Evolutionary conservation across 768 basidiomycete species (phyloP).

Genomic region (Pholiota microspora): DNA sequence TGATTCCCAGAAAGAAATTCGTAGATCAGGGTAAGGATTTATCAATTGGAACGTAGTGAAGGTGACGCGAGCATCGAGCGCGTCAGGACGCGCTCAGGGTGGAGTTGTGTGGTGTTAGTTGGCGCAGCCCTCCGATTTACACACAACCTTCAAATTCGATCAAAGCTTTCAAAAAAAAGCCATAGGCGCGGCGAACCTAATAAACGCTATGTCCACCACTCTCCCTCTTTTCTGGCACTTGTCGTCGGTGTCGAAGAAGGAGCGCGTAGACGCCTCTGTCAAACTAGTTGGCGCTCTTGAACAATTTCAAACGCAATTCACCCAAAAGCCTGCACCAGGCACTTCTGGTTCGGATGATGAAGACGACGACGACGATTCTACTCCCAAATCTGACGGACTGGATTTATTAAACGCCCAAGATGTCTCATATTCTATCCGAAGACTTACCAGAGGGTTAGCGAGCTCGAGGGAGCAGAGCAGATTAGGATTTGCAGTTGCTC

Average conservation of each 20-base stretch:
- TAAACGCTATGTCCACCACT: constrained; percentile 69
- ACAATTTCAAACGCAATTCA: constrained; percentile 75
- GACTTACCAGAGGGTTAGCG: constrained; percentile 84
- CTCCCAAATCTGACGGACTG: constrained; percentile 43
- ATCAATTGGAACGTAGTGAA: neutral
- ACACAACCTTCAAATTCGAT: constrained; percentile 9
- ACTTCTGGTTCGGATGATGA: constrained; percentile 43
- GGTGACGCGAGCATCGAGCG: neutral
- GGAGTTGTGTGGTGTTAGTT: constrained; percentile 5
- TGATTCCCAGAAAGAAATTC: too few species aligned
- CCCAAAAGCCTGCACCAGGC: constrained; percentile 36
- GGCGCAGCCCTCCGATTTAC: neutral
- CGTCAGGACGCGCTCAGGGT: neutral
- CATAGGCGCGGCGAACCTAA: constrained; percentile 7
- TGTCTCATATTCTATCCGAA: constrained; percentile 87
- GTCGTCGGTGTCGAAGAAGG: constrained; percentile 76
- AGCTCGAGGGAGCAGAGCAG: constrained; percentile 93
- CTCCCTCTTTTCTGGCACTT: constrained; percentile 94
- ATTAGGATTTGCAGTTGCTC: constrained; percentile 91
- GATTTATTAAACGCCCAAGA: constrained; percentile 82
- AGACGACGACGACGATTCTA: constrained; percentile 43
- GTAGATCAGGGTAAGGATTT: too few species aligned
- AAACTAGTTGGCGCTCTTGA: constrained; percentile 81
- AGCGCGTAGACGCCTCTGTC: constrained; percentile 81
- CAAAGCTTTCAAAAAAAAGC: constrained; percentile 19